Evolutionary conservation across 306 rosid species (phyloP).

Genomic region (Glycine soja): DNA sequence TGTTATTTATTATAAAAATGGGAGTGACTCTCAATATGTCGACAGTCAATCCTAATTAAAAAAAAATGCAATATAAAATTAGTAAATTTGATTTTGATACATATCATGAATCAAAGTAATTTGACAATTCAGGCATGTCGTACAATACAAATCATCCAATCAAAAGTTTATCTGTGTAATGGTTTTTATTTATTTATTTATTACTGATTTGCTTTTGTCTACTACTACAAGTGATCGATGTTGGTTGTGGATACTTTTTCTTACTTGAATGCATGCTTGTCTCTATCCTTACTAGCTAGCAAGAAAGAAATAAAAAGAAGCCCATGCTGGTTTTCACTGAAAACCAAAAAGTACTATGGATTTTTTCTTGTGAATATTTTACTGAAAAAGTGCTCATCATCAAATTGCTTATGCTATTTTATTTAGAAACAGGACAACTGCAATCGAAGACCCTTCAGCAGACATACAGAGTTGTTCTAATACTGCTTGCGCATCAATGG

Average conservation of each 20-base stretch:
- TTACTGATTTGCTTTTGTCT: no score
- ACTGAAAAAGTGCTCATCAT: not conserved
- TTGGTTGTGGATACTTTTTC: conserved; percentile 14
- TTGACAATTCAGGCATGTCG: no score
- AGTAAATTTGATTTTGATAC: no score
- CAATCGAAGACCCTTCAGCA: not conserved
- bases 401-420: not conserved
- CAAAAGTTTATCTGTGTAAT: no score
- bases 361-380: conserved; percentile 11
- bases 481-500: not conserved
- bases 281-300: not conserved
- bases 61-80: no score
- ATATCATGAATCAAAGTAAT: no score
- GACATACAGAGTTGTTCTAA: not conserved
- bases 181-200: no score
- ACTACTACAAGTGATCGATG: not conserved
- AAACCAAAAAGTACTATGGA: conserved; percentile 11
- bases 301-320: not conserved
- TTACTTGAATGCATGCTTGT: conserved; percentile 25
- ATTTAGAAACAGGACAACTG: not conserved
- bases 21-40: no score
- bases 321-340: conserved; percentile 32
- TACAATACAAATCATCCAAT: no score
- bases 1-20: no score
- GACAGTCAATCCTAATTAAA: no score